Conservation (phyloP, 495 filamentous ascomycete species). For the Cudoniella acicularis region DNA sequence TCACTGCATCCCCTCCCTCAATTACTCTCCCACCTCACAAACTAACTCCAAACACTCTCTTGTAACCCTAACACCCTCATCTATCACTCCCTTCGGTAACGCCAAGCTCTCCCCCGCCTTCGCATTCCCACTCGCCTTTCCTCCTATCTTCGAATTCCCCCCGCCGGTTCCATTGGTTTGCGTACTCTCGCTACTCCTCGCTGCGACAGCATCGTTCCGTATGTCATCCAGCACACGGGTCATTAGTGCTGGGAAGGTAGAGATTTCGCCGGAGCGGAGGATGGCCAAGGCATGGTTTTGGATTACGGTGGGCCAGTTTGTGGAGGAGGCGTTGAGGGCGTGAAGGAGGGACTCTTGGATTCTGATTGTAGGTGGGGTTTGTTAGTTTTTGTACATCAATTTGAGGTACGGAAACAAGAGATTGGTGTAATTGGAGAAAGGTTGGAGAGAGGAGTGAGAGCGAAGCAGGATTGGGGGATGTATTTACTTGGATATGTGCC, state of each 20-base stretch:
- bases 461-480: neutral
- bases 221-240: conserved; percentile 51
- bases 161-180: conserved; percentile 19
- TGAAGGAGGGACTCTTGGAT: conserved; percentile 56
- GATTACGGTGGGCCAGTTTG: conserved; percentile 53
- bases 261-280: conserved; percentile 48
- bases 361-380: conserved; percentile 26
- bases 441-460: neutral
- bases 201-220: conserved; percentile 36
- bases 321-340: conserved; percentile 42
- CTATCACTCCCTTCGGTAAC: conserved; percentile 45
- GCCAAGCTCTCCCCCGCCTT: conserved; percentile 34
- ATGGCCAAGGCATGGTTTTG: conserved; percentile 44
- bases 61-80: conserved; percentile 49
- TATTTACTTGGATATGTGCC: conserved; percentile 44
- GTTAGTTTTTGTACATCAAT: neutral
- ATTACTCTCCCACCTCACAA: conserved; percentile 35
- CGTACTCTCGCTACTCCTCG: conserved; percentile 20
- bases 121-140: conserved; percentile 3
- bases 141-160: conserved; percentile 12
- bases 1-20: neutral
- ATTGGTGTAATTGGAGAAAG: neutral
- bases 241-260: conserved; percentile 49
- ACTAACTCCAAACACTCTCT: conserved; percentile 47
- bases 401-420: too few species aligned